Evolutionary conservation across 345 rosid genomes (phyloP).

Genomic region (Citrus unshiu): DNA sequence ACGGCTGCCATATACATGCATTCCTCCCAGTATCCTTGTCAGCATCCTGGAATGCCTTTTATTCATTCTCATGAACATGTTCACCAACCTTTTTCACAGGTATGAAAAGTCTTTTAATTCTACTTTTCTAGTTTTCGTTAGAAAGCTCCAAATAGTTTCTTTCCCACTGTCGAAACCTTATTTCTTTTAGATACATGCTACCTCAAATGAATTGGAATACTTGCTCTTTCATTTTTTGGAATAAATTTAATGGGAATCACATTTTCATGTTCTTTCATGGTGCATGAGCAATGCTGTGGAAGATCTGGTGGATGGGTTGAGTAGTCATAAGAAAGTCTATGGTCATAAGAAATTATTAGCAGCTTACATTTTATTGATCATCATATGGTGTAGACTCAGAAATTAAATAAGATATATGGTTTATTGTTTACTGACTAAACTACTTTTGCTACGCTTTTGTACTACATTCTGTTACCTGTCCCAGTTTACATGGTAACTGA

Average conservation of each 20-base stretch:
- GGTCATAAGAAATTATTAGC: not conserved
- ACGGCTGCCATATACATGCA: slow-evolving; percentile 52
- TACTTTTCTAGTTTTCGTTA: not conserved
- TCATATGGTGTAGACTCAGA: not conserved
- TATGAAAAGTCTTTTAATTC: slow-evolving; percentile 19
- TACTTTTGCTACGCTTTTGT: not conserved
- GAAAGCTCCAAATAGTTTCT: not conserved
- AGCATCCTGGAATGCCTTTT: slow-evolving; percentile 64
- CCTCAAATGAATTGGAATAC: not conserved
- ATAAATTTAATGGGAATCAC: not conserved
- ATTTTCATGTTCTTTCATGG: not conserved
- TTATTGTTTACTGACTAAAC: not conserved
- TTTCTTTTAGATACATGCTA: not conserved
- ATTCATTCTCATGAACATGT: slow-evolving; percentile 55
- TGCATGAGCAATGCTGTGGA: not conserved
- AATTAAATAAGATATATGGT: not conserved
- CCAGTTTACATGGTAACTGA: not conserved
- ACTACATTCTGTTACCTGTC: not conserved
- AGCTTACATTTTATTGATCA: not conserved
- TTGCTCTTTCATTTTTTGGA: not conserved
- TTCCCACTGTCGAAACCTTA: not conserved
- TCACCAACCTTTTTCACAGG: slow-evolving; percentile 67
- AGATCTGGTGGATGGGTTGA: not conserved
- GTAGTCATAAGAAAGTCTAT: not conserved
- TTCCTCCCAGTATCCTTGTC: slow-evolving; percentile 69